Evolutionary conservation across 2,329 filamentous ascomycete genomes (phyloP), one percentile per base, ranked within the genome.

Genomic region (Arthrobotrys iridis): DNA sequence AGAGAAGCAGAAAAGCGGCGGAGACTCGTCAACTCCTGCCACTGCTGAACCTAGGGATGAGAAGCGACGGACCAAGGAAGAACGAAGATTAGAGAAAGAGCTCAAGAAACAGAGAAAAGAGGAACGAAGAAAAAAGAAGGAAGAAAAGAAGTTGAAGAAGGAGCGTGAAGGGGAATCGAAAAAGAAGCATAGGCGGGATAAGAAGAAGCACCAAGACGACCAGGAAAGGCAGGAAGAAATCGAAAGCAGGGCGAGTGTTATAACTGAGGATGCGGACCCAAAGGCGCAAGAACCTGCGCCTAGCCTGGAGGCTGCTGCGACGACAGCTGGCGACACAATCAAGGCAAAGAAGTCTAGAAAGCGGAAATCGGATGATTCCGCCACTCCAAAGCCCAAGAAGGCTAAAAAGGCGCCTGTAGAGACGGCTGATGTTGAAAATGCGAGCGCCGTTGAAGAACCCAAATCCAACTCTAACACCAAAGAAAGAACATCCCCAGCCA

Each of bases 361-460:
- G 10, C 35, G 62, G 8, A 66, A 66, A 10, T 18, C 26, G 10
- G 37, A 37, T 5, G 48, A 57, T 1, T 43, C 48, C 15, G 46
- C 57, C n/a, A 20, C 60, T 26, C 60, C 35, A n/a, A 52, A 30
- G 20, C 60, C 33, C 6, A 64, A 64, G 60, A 64, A 33, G 43
- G 26, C 43, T 8, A 64, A 33, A 26, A 64, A 55, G 37, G 15
- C 46, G 0, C 7, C 15, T 1, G 13, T 33, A n/a, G 35, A 26
- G 15, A 15, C 35, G 22, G 28, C 24, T 20, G 62, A 43, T 15
- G 20, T 15, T 24, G 46, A 55, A n/a, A 35, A 35, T 13, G 37
- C 50, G 6, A 24, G 3, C 37, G 8, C 50, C 4, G 18, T 7
- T 37, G 50, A 55, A 6, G 50, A 55, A 24, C 50, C 28, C 8